Conservation (phyloP, 2,329 filamentous ascomycete species). For the Neodidymelliopsis sp. region DNA sequence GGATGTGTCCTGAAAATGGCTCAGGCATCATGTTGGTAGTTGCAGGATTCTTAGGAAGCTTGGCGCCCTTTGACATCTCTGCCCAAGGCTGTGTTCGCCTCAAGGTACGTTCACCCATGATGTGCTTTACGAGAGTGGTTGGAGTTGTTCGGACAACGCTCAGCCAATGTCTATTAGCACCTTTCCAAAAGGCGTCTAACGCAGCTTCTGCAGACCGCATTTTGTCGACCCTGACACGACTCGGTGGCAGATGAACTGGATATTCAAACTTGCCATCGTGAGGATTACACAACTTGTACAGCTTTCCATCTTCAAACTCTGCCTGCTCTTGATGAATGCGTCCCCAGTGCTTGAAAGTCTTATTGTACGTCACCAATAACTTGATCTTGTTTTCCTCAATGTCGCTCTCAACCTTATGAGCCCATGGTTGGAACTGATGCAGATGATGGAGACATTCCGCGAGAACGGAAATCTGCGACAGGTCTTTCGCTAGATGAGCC, state of each 20-base stretch:
- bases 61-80: slow-evolving; percentile 36
- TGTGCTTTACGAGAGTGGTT: slow-evolving; percentile 19
- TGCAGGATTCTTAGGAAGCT: neutral
- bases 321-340: too few relatives aligned
- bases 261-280: slow-evolving; percentile 41
- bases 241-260: slow-evolving; percentile 58
- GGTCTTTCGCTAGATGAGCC: slow-evolving; percentile 39
- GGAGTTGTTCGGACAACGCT: slow-evolving; percentile 7
- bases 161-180: slow-evolving; percentile 28
- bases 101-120: slow-evolving; percentile 45
- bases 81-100: slow-evolving; percentile 60
- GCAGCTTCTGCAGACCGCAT: slow-evolving; percentile 55
- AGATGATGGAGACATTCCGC: slow-evolving; percentile 56
- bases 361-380: too few relatives aligned
- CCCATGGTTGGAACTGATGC: slow-evolving; percentile 59
- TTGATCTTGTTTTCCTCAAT: neutral
- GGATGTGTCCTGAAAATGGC: too few relatives aligned
- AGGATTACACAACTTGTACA: too few relatives aligned
- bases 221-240: slow-evolving; percentile 46
- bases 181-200: slow-evolving; percentile 58
- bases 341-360: too few relatives aligned
- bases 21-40: too few relatives aligned
- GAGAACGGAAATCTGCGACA: slow-evolving; percentile 58
- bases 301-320: too few relatives aligned
- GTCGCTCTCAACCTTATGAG: slow-evolving; percentile 47